A percentile compares a stretch with the other conserved stretches of the same genome.
Evolutionary conservation across 495 filamentous ascomycete species (phyloP).

Genomic region (Amorphotheca resinae): DNA sequence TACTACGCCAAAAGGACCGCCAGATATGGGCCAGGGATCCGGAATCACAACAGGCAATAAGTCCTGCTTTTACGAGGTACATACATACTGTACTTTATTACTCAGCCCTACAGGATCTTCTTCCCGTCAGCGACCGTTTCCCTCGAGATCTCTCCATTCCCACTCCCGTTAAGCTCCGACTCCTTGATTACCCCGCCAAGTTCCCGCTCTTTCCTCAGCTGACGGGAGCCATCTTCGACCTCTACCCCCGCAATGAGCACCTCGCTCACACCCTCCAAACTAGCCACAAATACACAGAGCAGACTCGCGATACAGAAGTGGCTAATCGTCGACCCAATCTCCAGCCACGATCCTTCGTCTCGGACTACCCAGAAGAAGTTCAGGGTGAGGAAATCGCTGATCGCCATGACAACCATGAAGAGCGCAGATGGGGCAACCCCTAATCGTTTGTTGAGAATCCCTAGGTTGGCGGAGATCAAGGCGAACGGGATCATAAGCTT

Average conservation of each 20-base stretch:
- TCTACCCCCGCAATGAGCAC: slow-evolving; percentile 73
- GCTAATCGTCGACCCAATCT: slow-evolving; percentile 92
- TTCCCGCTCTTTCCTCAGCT: slow-evolving; percentile 21
- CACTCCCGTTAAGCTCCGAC: too few relatives aligned
- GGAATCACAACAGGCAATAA: too few relatives aligned
- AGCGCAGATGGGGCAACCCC: slow-evolving; percentile 73
- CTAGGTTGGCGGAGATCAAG: slow-evolving; percentile 84
- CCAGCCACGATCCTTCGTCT: slow-evolving; percentile 93
- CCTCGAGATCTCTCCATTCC: too few relatives aligned
- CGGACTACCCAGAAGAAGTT: slow-evolving; percentile 97
- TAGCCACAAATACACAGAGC: slow-evolving; percentile 82
- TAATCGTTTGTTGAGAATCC: slow-evolving; percentile 77
- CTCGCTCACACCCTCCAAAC: slow-evolving; percentile 74
- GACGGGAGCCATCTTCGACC: slow-evolving; percentile 33
- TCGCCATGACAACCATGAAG: slow-evolving; percentile 90
- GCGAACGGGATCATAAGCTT: slow-evolving; percentile 93
- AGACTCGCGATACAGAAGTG: slow-evolving; percentile 87
- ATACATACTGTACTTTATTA: too few relatives aligned
- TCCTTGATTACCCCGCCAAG: slow-evolving; percentile 13
- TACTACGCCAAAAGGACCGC: too few relatives aligned
- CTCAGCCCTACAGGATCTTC: too few relatives aligned
- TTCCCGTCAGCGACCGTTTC: too few relatives aligned
- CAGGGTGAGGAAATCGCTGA: slow-evolving; percentile 84
- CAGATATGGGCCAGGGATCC: too few relatives aligned
- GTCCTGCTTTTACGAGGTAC: too few relatives aligned